phyloP scores from a whole-genome alignment of 768 basidiomycete species.

The Suillus sp. region DNA sequence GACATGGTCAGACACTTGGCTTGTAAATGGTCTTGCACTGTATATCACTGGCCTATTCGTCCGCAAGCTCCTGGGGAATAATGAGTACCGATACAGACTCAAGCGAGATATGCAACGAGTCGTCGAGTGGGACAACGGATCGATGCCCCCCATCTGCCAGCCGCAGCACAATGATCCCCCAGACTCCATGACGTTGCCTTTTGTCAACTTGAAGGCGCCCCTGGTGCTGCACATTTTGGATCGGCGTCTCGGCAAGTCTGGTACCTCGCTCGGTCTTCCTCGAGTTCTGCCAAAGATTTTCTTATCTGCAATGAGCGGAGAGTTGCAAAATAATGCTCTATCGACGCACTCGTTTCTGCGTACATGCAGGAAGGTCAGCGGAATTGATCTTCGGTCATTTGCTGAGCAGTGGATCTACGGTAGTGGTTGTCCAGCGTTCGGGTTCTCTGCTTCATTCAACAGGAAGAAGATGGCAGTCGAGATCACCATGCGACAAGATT shows the following conservation, averaged over 20 bases:
- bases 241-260: conserved; percentile 89
- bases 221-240: conserved; percentile 97
- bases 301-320: conserved; percentile 89
- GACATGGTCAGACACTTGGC: conserved; percentile 92
- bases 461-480: conserved; percentile 98
- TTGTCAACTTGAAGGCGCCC: conserved; percentile 93
- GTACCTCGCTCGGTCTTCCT: conserved; percentile 91
- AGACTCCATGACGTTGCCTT: conserved; percentile 74
- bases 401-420: conserved; percentile 99
- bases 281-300: conserved; percentile 96
- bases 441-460: conserved; percentile 89
- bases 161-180: conserved; percentile 85
- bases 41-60: conserved; percentile 90
- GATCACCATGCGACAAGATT: conserved; percentile 88
- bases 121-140: conserved; percentile 82
- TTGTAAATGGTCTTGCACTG: conserved; percentile 91
- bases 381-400: conserved; percentile 86
- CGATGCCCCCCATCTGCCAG: conserved; percentile 92
- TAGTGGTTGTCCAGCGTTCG: conserved; percentile 91
- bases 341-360: conserved; percentile 90
- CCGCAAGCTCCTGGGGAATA: conserved; percentile 87
- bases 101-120: conserved; percentile 97
- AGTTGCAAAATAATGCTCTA: conserved; percentile 80
- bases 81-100: conserved; percentile 93
- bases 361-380: conserved; percentile 91